Evolutionary conservation across 2,329 filamentous ascomycete genomes (phyloP), one percentile per base, ranked within the genome.

Genomic region (Hortaea werneckii): DNA sequence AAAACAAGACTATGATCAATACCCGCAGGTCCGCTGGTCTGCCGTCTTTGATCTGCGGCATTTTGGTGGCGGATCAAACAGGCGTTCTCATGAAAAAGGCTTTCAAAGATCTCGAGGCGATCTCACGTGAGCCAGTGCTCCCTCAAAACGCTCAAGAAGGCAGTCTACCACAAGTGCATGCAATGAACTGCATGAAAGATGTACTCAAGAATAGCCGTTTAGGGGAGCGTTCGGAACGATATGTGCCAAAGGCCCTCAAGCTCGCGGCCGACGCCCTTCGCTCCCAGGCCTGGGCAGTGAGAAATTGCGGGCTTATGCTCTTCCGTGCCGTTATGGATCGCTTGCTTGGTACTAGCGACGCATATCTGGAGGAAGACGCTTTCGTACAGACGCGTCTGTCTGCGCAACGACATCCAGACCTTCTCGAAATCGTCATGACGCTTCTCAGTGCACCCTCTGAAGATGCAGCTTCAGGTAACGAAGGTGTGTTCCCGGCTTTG

Each of bases 1-100:
- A 50, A n/a, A 78, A 78, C 27, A 85, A 92, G 59, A 79, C 79
- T 2, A 87, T 85, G 0, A 89, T 87, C 5, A 74, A 81, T 29
- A 98, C 94, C 2, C 76, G 92, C 45, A 77, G 94, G 50, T 98
- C 92, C 1, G 92, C 92, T 7, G 92, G 92, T 12, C 83, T 98
- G 39, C 92, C 92, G 0, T 83, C 87, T 6, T 75, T 96, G 51
- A 80, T 96, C 43, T 84, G 84, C 1, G 88, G 87, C 1, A 80
- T 96, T 32, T 69, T 95, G 4, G 77, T 80, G 3, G 80, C 85
- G 6, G 79, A 83, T 51, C 66, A 77, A 0, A 59, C 69, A 1
- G 69, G 66, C 5, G 45, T 54, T 5, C 76, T 83, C 0, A 84
- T 92, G 44, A 68, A 77, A 29, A 68, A 76, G 34, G 79, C 83